Base-by-base conservation (phyloP, 129 eudicot genomes). In the Dittrichia graveolens region DNA sequence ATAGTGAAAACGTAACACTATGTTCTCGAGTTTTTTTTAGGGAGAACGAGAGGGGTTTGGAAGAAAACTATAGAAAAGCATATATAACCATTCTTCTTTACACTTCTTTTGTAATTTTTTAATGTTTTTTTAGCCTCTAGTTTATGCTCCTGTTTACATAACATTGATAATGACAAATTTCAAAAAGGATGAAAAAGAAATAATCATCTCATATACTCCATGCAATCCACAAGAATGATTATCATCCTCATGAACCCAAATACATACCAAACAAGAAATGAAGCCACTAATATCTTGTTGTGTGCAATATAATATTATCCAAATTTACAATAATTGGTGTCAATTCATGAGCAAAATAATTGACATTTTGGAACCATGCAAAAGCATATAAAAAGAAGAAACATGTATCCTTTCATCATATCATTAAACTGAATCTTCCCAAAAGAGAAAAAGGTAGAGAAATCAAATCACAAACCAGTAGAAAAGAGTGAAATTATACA, bases 321-420 rank as follows among this genome's bases (percentile, higher is more conserved):
- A 65, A 54, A 53, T 4, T 52, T 19, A 55, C 66, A 65, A 65
- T 65, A 55, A 75, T 65, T 65, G 65, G 44, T 58, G 56, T 34
- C 55, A 50, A 50, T 61, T 57, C 48, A 40, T 53, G 7, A 66
- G 72, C 31, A 71, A 47, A 34, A 57, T 55, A 12, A 53, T 75
- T 43, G 38, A 75, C 41, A n/a, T 2, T 72, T 60, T 60, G 60
- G 60, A 72, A 72, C 15, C 73, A 75, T 75, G 56, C 57, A 75
- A 54, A 42, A 75, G 35, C 57, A 45, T 16, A 45, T 37, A 59
- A 35, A 34, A 45, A 46, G 7, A 46, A 45, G 19, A 35, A 44
- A 58, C 6, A 35, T 3, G 12, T 42, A 45, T 19, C 65, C 4
- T 53, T 55, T 53, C 43, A 4, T 24, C 7, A 34, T 48, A 38